These are phyloP conservation scores for Penicillium desertorum DNA, from an alignment of 495 filamentous ascomycete genomes.

Conservation along the genomic window DNA sequence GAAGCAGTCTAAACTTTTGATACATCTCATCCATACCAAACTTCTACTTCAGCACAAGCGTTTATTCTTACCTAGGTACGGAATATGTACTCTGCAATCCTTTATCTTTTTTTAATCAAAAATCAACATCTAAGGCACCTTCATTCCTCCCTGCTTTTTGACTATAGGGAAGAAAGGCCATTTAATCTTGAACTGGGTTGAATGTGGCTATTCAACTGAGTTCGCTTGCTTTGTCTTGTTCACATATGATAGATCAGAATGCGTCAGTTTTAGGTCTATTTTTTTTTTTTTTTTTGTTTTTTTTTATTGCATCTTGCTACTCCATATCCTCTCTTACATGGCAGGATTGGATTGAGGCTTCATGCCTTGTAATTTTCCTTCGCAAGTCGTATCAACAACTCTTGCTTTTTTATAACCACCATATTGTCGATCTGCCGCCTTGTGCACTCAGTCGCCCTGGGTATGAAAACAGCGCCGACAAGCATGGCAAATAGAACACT, in stretches of 20 bases:
- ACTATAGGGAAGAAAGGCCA: not conserved
- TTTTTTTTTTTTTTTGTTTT: not conserved
- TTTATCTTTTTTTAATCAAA: not conserved
- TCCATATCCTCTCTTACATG: not conserved
- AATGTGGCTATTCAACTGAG: not conserved
- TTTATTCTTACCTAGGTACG: no score
- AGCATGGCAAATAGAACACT: not conserved
- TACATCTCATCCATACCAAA: no score
- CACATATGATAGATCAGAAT: not conserved
- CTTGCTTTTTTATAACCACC: not conserved
- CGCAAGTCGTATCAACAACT: not conserved
- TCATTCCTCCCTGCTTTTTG: not conserved
- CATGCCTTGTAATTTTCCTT: not conserved
- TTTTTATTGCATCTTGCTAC: not conserved
- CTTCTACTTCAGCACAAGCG: no score
- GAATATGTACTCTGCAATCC: no score
- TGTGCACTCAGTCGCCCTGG: not conserved
- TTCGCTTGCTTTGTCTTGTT: not conserved
- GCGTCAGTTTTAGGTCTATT: not conserved
- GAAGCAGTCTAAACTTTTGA: no score
- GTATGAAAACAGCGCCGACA: not conserved
- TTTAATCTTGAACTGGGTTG: not conserved
- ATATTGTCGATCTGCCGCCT: not conserved
- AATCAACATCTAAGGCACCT: not conserved
- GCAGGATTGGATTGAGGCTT: not conserved